Percentiles rank a stretch among this genome's conserved stretches.
Conservation (phyloP, 345 rosid species). For the Laguncularia racemosa region DNA sequence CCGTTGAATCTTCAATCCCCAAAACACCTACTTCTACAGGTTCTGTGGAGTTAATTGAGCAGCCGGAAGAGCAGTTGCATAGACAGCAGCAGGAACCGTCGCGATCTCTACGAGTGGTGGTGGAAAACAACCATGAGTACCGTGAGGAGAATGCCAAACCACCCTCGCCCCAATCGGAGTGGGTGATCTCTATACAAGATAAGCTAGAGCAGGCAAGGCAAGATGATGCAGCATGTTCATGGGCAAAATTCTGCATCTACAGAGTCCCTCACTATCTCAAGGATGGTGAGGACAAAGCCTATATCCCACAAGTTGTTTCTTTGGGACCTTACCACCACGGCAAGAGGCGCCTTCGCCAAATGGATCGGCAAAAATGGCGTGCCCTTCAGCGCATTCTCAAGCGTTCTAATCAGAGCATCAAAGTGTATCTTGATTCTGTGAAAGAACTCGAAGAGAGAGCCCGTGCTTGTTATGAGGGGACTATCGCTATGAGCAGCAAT, state of each 20-base stretch:
- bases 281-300: slow-evolving; percentile 71
- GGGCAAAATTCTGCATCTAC: slow-evolving; percentile 59
- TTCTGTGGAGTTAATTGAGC: slow-evolving; percentile 13
- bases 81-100: slow-evolving; percentile 20
- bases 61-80: slow-evolving; percentile 10
- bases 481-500: slow-evolving; percentile 43
- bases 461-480: slow-evolving; percentile 65
- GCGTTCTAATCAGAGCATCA: slow-evolving; percentile 48
- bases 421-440: slow-evolving; percentile 47
- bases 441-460: slow-evolving; percentile 64
- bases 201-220: slow-evolving; percentile 53
- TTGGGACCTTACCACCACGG: slow-evolving; percentile 83
- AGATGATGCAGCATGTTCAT: slow-evolving; percentile 48
- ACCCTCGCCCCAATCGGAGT: slow-evolving; percentile 34
- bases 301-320: slow-evolving; percentile 70
- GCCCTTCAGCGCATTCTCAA: slow-evolving; percentile 53
- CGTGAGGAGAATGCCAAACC: slow-evolving; percentile 16
- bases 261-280: slow-evolving; percentile 47
- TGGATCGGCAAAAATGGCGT: slow-evolving; percentile 88
- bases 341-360: slow-evolving; percentile 52
- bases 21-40: slow-evolving; percentile 11
- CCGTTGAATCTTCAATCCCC: slow-evolving; percentile 44
- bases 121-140: slow-evolving; percentile 15
- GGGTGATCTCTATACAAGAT: slow-evolving; percentile 61
- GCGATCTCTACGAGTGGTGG: slow-evolving; percentile 18